A percentile compares a stretch with the other conserved stretches of the same genome.
Conservation (phyloP, 768 basidiomycete species). For the Suillus americanus region DNA sequence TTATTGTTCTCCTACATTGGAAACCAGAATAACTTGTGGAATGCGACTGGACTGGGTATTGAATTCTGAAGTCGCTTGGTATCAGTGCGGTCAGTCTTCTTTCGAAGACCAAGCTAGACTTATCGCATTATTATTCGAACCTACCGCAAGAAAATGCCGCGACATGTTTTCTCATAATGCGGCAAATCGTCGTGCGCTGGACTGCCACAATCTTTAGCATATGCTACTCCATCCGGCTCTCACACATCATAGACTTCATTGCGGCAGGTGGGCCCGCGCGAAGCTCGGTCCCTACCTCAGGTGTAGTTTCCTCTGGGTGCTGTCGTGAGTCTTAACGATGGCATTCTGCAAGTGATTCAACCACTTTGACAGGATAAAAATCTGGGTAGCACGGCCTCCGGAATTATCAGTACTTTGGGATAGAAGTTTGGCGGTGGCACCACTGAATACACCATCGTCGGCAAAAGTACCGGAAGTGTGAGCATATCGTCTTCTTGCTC, state of each 20-base stretch:
- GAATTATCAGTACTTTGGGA: neutral
- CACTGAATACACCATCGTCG: constrained; percentile 32
- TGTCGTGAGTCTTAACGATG: neutral
- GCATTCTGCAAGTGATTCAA: neutral
- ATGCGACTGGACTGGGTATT: neutral
- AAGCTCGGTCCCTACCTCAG: neutral
- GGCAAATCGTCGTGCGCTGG: neutral
- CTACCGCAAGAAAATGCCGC: neutral
- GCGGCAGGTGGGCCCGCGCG: neutral
- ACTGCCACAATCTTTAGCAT: neutral
- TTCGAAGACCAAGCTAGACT: neutral
- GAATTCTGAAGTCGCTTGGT: neutral
- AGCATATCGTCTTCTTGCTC: constrained; percentile 44
- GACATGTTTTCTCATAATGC: neutral
- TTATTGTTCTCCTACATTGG: neutral
- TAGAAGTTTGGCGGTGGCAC: constrained; percentile 35
- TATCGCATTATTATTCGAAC: neutral
- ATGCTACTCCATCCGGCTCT: neutral
- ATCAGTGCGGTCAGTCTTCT: neutral
- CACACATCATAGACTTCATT: neutral
- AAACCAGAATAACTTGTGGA: neutral
- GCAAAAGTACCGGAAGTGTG: constrained; percentile 45
- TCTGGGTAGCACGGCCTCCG: neutral
- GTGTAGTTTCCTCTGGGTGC: neutral
- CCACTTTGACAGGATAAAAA: neutral